phyloP scores from a whole-genome alignment of 2,329 filamentous ascomycete species.

The Periglandula ipomoeae region DNA sequence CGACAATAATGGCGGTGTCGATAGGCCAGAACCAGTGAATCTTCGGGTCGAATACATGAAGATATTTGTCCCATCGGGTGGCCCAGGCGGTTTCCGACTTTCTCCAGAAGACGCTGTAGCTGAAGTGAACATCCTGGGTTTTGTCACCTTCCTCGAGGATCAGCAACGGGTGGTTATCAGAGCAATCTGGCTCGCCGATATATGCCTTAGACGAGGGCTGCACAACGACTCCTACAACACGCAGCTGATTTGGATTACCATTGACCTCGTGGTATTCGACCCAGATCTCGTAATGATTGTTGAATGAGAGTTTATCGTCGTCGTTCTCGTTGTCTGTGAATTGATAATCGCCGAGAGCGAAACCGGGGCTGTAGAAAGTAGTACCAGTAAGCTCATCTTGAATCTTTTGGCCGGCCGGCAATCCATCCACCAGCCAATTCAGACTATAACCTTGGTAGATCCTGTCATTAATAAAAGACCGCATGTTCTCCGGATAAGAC shows the following conservation, averaged over 20 bases:
- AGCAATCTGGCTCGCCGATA: constrained; percentile 54
- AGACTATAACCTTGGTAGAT: constrained; percentile 83
- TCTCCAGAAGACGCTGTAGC: constrained; percentile 87
- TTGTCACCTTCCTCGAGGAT: constrained; percentile 47
- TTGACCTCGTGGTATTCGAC: constrained; percentile 84
- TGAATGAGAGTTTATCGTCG: constrained; percentile 53
- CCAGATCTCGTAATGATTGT: constrained; percentile 93
- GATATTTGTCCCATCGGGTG: constrained; percentile 96
- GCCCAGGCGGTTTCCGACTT: constrained; percentile 83
- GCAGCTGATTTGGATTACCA: constrained; percentile 56
- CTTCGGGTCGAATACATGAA: constrained; percentile 94
- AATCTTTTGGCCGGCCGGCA: constrained; percentile 81
- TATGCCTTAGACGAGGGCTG: constrained; percentile 65
- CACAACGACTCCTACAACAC: constrained; percentile 88
- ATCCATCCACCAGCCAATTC: constrained; percentile 91
- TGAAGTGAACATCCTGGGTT: constrained; percentile 64
- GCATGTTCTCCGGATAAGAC: constrained; percentile 53
- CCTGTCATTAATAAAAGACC: constrained; percentile 71
- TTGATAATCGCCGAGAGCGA: constrained; percentile 29
- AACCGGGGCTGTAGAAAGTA: constrained; percentile 85
- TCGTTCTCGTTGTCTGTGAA: constrained; percentile 54
- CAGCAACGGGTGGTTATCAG: constrained; percentile 46
- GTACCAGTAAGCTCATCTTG: constrained; percentile 66
- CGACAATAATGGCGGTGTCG: constrained; percentile 89
- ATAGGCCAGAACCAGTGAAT: constrained; percentile 99